Evolutionary conservation across 2,329 filamentous ascomycete species (phyloP), one percentile per base, ranked within the genome.

Genomic region (Calonectria pseudoreteaudii): DNA sequence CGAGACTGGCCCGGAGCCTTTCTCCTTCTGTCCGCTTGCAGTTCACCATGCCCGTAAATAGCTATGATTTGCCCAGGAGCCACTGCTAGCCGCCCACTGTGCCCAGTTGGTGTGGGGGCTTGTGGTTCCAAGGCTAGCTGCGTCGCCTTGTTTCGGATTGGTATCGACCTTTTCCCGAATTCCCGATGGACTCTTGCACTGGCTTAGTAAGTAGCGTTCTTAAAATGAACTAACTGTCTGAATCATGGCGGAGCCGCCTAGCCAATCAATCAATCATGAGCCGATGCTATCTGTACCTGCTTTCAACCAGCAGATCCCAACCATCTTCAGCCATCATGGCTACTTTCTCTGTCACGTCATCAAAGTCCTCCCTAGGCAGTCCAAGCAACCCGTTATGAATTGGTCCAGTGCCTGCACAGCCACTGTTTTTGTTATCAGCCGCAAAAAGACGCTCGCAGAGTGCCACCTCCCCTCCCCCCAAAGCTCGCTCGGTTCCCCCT

Each of bases 401-500:
- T n/a, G 84, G 86, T 28, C 80, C 83, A 68, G 87, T 87, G 74
- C 87, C 84, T 10, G 88, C 83, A 16, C 82, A 77, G 6, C 81
- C 81, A 6, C 82, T 79, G 0, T 58, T 56, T 7, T 53, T 26
- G 9, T 60, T 72, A 1, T 26, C 26, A 1, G 86, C 84, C 69
- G 83, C 88, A 77, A 94, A 94, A 1, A 86, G 82, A 4, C 90
- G 83, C 0, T 88, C 82, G 77, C 93, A 94, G 77, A 94, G 85
- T n/a, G n/a, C n/a, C n/a, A n/a, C n/a, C n/a, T n/a, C n/a, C n/a
- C n/a, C n/a, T n/a, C n/a, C n/a, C n/a, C n/a, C 78, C 80, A 74
- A 88, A 91, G 0, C 87, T 91, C 66, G 67, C 66, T 2, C 58
- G 60, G 8, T 75, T 83, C 79, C 86, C 88, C 16, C 75, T 68